Percentiles rank a stretch among this genome's conserved stretches.
These are phyloP conservation scores for Nannochloris sp. DNA, from an alignment of 139 green algal species.

Conservation along the genomic window DNA sequence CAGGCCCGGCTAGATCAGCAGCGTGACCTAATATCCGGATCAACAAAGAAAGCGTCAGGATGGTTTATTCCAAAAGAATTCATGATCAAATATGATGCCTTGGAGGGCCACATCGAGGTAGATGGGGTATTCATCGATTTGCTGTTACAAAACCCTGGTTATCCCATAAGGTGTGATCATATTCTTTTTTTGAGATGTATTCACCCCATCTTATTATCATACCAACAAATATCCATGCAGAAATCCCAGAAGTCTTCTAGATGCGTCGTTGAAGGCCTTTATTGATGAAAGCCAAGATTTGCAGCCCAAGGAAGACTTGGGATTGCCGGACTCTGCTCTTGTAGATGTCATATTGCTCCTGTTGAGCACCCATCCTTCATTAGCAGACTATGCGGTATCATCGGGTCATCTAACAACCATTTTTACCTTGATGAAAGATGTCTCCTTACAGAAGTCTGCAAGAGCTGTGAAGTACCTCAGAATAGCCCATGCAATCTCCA, in stretches of 20 bases:
- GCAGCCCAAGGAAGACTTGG: neutral
- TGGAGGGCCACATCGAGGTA: conserved; percentile 59
- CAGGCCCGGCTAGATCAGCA: conserved; percentile 36
- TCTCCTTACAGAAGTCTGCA: neutral
- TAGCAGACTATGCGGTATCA: conserved; percentile 54
- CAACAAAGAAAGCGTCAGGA: conserved; percentile 36
- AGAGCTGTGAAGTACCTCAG: conserved; percentile 7
- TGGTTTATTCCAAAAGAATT: conserved; percentile 19
- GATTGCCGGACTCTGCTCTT: neutral
- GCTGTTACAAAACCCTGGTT: conserved; percentile 75
- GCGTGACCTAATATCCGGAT: neutral
- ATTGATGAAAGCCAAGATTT: neutral
- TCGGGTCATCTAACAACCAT: conserved; percentile 57
- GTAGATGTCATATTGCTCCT: conserved; percentile 51
- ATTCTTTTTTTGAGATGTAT: no score
- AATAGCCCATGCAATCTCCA: conserved; percentile 17
- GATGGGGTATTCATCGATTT: conserved; percentile 84
- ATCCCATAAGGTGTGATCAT: conserved; percentile 41
- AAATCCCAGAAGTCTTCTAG: no score
- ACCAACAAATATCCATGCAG: no score
- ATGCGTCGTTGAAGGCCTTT: no score
- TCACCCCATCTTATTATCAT: no score
- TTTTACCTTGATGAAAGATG: conserved; percentile 32
- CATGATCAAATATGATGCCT: conserved; percentile 31
- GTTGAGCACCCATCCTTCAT: conserved; percentile 41